Conservation (phyloP, 306 rosid species). For the Sechiopsis laciniata region DNA sequence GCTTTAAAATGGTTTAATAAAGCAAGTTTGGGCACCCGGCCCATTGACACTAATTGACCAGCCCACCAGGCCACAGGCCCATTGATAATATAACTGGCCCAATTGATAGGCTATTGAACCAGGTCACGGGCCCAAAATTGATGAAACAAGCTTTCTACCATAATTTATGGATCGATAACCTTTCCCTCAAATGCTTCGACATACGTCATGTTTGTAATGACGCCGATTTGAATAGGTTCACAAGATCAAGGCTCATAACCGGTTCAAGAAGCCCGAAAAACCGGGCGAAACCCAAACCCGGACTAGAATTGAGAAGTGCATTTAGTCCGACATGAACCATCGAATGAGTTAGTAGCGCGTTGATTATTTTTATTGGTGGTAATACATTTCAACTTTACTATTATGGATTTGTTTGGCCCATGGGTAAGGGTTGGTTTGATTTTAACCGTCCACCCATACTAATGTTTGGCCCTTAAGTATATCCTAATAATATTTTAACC, state of each 20-base stretch:
- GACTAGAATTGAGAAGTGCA: not conserved
- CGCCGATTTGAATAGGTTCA: not conserved
- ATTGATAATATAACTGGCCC: too few relatives aligned
- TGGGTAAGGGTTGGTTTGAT: too few relatives aligned
- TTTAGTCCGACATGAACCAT: too few relatives aligned
- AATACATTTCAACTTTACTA: too few relatives aligned
- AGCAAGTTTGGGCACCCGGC: not conserved
- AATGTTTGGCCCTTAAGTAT: too few relatives aligned
- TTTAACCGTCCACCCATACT: too few relatives aligned
- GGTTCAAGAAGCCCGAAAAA: conserved; percentile 30
- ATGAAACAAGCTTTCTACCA: not conserved
- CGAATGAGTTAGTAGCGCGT: too few relatives aligned
- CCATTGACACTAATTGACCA: not conserved
- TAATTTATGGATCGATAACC: not conserved
- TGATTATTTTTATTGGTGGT: too few relatives aligned
- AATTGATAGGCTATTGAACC: not conserved
- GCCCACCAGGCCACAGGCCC: not conserved
- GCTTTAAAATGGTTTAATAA: not conserved
- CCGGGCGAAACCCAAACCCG: conserved; percentile 11
- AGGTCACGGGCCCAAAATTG: not conserved
- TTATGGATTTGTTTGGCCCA: too few relatives aligned
- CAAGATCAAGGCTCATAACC: conserved; percentile 19
- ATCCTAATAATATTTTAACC: too few relatives aligned
- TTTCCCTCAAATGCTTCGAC: conserved; percentile 22
- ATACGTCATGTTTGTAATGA: conserved; percentile 42